phyloP scores from a whole-genome alignment of 495 filamentous ascomycete species.

The Letharia columbiana region DNA sequence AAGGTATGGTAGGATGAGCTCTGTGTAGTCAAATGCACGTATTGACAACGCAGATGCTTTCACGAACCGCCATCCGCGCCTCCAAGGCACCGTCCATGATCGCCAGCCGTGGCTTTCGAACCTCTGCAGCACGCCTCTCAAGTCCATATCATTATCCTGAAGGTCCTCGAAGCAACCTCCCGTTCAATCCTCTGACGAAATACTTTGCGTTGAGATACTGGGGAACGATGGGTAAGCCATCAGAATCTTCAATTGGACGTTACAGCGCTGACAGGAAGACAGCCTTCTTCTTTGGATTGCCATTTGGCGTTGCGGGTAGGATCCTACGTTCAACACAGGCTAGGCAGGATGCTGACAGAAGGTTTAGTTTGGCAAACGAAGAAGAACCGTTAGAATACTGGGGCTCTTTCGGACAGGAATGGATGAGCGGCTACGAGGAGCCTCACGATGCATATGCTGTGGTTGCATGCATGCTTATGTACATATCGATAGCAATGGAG shows the following conservation, averaged over 20 bases:
- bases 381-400: slow-evolving; percentile 40
- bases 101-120: slow-evolving; percentile 88
- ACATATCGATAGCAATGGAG: neutral
- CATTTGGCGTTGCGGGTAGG: slow-evolving; percentile 79
- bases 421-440: neutral
- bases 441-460: neutral
- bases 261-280: slow-evolving; percentile 30
- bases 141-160: slow-evolving; percentile 98
- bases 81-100: slow-evolving; percentile 53
- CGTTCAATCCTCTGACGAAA: slow-evolving; percentile 88
- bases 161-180: slow-evolving; percentile 86
- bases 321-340: slow-evolving; percentile 21
- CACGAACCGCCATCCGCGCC: slow-evolving; percentile 67
- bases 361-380: slow-evolving; percentile 75
- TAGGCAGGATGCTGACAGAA: slow-evolving; percentile 7
- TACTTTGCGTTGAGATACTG: slow-evolving; percentile 79
- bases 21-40: too few species aligned
- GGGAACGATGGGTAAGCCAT: slow-evolving; percentile 59
- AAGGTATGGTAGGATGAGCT: slow-evolving; percentile 3
- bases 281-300: slow-evolving; percentile 68
- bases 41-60: slow-evolving; percentile 63
- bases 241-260: slow-evolving; percentile 18
- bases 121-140: slow-evolving; percentile 73
- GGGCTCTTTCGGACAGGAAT: neutral
- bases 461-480: neutral